A percentile compares a stretch with the other conserved stretches of the same genome.
Evolutionary conservation across 2,329 filamentous ascomycete genomes (phyloP).

Genomic region (Dichotomopilus funicola): DNA sequence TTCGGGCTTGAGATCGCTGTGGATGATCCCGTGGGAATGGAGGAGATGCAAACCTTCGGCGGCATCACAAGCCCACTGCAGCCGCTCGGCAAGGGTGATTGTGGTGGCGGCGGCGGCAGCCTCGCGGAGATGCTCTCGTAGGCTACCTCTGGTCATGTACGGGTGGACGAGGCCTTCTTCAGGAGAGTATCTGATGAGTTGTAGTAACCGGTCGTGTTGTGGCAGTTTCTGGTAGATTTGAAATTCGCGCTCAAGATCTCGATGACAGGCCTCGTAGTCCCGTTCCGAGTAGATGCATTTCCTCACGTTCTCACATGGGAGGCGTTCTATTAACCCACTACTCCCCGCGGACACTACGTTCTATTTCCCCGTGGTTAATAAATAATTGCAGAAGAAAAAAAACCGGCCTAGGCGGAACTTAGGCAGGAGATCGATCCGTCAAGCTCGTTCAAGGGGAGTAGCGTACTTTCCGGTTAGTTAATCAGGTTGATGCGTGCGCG

Average conservation of each 20-base stretch:
- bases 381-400: not conserved
- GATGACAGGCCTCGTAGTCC: conserved; percentile 1
- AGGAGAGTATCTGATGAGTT: conserved; percentile 3
- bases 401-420: not conserved
- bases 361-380: conserved; percentile 2
- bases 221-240: conserved; percentile 7
- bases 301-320: conserved; percentile 6
- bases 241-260: conserved; percentile 4
- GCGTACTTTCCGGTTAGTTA: not conserved
- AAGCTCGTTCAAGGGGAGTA: not conserved
- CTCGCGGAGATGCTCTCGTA: conserved; percentile 3
- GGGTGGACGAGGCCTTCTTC: conserved; percentile 6
- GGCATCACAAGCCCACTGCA: conserved; percentile 6
- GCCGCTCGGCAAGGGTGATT: conserved; percentile 2
- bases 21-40: conserved; percentile 3
- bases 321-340: conserved; percentile 5
- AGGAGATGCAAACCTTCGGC: conserved; percentile 4
- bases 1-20: conserved; percentile 7
- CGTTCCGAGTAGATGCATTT: conserved; percentile 5
- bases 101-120: not conserved
- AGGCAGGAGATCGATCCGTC: not conserved
- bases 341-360: conserved; percentile 5
- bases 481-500: conserved; percentile 2
- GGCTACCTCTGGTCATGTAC: conserved; percentile 2
- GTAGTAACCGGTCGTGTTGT: conserved; percentile 3